These are phyloP conservation scores for Penicillium sp. DNA, from an alignment of 2,329 filamentous ascomycete species.

Conservation along the genomic window DNA sequence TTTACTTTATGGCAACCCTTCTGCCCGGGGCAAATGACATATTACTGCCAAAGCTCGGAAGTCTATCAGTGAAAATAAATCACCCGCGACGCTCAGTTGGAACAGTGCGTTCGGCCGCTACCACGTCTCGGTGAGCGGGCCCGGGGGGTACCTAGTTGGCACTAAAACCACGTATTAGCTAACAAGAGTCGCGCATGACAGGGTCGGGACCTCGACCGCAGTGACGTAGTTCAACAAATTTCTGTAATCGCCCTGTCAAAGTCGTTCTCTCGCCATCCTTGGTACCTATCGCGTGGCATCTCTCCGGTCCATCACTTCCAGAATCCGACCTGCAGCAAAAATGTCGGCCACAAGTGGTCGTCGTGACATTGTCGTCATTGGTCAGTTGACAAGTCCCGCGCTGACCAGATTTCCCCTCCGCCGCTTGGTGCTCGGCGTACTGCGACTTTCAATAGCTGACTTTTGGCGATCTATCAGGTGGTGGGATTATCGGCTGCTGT, in stretches of 20 bases:
- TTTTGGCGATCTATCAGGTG: constrained; percentile 50
- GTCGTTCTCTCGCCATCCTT: background rate
- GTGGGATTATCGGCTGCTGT: constrained; percentile 86
- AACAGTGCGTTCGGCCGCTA: too few species aligned
- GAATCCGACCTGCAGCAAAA: constrained; percentile 17
- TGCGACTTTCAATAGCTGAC: constrained; percentile 1
- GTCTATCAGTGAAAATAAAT: too few species aligned
- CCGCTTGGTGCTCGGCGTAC: background rate
- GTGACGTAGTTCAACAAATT: constrained; percentile 25
- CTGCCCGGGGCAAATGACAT: too few species aligned
- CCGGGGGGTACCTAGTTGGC: too few species aligned
- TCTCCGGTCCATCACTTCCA: constrained; percentile 11
- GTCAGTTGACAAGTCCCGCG: constrained; percentile 20
- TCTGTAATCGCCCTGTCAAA: constrained; percentile 1
- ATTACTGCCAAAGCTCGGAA: too few species aligned
- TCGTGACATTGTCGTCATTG: constrained; percentile 38
- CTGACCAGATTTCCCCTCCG: constrained; percentile 23
- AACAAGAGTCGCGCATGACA: too few species aligned
- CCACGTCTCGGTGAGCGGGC: too few species aligned
- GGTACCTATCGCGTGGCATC: constrained; percentile 18
- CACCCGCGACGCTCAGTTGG: too few species aligned
- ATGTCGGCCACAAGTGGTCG: constrained; percentile 28
- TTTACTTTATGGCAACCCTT: too few species aligned
- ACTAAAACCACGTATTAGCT: too few species aligned
- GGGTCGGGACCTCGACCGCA: background rate